Evolutionary conservation across 768 basidiomycete genomes (phyloP).

Genomic region (Lactarius sp.): DNA sequence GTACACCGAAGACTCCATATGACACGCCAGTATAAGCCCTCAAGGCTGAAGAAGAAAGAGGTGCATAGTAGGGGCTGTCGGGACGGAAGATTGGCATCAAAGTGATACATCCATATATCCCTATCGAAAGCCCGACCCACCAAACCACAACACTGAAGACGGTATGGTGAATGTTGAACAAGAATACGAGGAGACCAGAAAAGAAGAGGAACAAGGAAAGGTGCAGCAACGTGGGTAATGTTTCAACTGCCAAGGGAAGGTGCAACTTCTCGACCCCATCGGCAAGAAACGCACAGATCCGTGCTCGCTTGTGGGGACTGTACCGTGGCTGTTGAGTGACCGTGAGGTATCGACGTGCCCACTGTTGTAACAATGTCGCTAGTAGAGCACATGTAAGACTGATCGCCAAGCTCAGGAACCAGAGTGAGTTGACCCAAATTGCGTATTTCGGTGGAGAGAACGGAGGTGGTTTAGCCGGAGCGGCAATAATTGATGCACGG

Average conservation of each 20-base stretch:
- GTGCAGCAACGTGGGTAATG: neutral
- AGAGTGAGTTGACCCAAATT: conserved; percentile 3
- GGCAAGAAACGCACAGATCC: neutral
- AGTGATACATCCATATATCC: neutral
- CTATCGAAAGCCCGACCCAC: neutral
- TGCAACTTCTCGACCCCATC: neutral
- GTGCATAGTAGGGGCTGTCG: neutral
- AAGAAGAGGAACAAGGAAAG: conserved; percentile 9
- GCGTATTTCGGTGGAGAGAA: conserved; percentile 1
- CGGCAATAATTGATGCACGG: neutral
- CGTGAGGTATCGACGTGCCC: conserved; percentile 1
- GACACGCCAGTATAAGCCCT: too few species aligned
- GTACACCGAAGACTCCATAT: neutral
- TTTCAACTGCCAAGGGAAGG: neutral
- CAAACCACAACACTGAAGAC: neutral
- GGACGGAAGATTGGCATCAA: neutral
- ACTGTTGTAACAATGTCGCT: conserved; percentile 1
- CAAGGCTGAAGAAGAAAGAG: neutral
- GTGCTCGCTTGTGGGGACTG: neutral
- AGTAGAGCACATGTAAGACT: neutral
- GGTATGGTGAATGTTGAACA: neutral
- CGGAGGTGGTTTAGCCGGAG: neutral
- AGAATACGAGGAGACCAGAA: neutral
- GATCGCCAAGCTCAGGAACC: conserved; percentile 3
- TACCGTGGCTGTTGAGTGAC: neutral